Evolutionary conservation across 2,329 filamentous ascomycete species (phyloP).

Genomic region (Stagonosporopsis rhizophila): DNA sequence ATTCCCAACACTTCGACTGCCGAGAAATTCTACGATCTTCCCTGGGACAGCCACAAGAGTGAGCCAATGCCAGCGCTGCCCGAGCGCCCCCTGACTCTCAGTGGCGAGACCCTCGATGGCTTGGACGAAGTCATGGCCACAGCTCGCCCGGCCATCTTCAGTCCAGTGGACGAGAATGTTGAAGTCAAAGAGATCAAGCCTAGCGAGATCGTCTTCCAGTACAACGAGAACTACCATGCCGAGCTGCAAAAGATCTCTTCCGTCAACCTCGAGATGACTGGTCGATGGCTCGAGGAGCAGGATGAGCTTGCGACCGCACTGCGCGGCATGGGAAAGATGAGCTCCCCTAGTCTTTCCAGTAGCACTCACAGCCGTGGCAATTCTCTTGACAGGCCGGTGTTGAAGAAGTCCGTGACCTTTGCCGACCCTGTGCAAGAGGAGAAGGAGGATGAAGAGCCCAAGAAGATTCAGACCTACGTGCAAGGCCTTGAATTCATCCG

Average conservation of each 20-base stretch:
- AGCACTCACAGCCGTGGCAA: conserved; percentile 44
- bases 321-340: conserved; percentile 57
- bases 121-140: conserved; percentile 42
- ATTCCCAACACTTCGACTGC: conserved; percentile 89
- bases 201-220: conserved; percentile 72
- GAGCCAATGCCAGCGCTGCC: conserved; percentile 25
- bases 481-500: conserved; percentile 81
- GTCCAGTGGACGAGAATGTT: conserved; percentile 48
- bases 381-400: conserved; percentile 48
- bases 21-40: conserved; percentile 86
- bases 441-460: conserved; percentile 36
- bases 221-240: conserved; percentile 76
- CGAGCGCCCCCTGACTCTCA: conserved; percentile 36
- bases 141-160: conserved; percentile 40
- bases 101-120: conserved; percentile 46
- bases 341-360: conserved; percentile 50
- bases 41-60: conserved; percentile 64
- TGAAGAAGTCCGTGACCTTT: conserved; percentile 80
- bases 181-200: conserved; percentile 64
- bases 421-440: conserved; percentile 51
- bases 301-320: conserved; percentile 76
- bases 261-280: conserved; percentile 82
- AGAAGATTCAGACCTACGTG: conserved; percentile 79
- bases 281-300: conserved; percentile 85
- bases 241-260: conserved; percentile 75